Evolutionary conservation across 148 eudicot genomes (phyloP).

Genomic region (Vaccinium macrocarpon): DNA sequence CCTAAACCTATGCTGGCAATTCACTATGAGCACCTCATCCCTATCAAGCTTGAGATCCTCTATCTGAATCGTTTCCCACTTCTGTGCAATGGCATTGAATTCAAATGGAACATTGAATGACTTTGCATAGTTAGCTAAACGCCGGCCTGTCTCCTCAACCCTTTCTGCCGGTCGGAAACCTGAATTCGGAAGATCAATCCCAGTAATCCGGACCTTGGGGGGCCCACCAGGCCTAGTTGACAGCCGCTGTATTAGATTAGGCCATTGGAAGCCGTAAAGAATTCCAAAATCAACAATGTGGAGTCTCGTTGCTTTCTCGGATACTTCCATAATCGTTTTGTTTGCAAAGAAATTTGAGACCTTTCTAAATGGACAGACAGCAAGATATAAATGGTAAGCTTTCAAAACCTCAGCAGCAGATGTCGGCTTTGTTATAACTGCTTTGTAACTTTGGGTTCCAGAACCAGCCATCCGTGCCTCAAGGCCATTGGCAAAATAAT

Average conservation of each 20-base stretch:
- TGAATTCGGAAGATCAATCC: constrained; percentile 69
- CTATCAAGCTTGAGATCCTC: constrained; percentile 63
- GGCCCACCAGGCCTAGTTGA: constrained; percentile 77
- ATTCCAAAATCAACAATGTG: constrained; percentile 78
- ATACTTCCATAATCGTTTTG: constrained; percentile 45
- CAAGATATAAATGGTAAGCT: constrained; percentile 70
- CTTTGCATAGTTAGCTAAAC: constrained; percentile 64
- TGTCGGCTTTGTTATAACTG: constrained; percentile 40
- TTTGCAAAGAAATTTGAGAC: constrained; percentile 56
- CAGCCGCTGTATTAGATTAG: constrained; percentile 58
- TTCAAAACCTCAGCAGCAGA: constrained; percentile 63
- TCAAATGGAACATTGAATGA: constrained; percentile 67
- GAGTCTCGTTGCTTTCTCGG: constrained; percentile 49
- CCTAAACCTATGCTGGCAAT: constrained; percentile 48
- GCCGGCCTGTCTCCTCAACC: constrained; percentile 66
- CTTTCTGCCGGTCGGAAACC: constrained; percentile 78
- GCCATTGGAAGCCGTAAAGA: constrained; percentile 86
- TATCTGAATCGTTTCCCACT: constrained; percentile 64
- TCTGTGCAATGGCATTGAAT: constrained; percentile 70
- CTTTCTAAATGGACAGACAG: constrained; percentile 65
- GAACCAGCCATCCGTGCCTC: constrained; percentile 81
- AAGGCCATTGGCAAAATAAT: constrained; percentile 77
- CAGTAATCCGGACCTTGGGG: constrained; percentile 71
- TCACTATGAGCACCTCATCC: constrained; percentile 71
- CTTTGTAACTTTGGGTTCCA: constrained; percentile 52